A percentile compares a stretch with the other conserved stretches of the same genome.
Evolutionary conservation across 805 yeast species (phyloP).

Genomic region (Torulaspora maleeae): DNA sequence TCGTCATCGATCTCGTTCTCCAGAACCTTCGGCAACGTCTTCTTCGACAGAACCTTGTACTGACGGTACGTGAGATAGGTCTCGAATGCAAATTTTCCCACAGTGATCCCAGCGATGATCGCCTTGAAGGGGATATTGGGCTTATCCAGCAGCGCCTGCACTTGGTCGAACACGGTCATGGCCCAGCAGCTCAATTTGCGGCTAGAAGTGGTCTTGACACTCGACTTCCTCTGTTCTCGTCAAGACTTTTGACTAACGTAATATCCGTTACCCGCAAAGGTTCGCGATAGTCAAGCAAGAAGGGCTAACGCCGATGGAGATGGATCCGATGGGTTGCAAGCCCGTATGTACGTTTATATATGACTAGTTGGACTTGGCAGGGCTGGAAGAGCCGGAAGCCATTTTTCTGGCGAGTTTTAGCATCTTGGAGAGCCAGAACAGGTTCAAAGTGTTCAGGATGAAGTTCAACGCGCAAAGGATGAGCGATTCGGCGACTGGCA

Average conservation of each 20-base stretch:
- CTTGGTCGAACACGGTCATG: slow-evolving; percentile 16
- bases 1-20: slow-evolving; percentile 63
- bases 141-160: slow-evolving; percentile 54
- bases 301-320: background rate
- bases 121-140: slow-evolving; percentile 77
- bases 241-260: background rate
- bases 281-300: background rate
- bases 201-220: background rate
- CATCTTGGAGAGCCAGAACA: slow-evolving; percentile 90
- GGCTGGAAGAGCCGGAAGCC: slow-evolving; percentile 22
- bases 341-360: background rate
- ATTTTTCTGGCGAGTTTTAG: slow-evolving; percentile 61
- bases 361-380: slow-evolving; percentile 11
- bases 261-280: background rate
- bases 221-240: background rate
- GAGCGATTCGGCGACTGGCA: slow-evolving; percentile 46
- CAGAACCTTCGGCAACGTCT: slow-evolving; percentile 63
- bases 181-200: background rate
- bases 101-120: slow-evolving; percentile 66
- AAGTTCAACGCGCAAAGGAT: slow-evolving; percentile 54
- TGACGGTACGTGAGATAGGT: slow-evolving; percentile 73
- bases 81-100: slow-evolving; percentile 72
- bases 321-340: background rate
- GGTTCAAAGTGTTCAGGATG: slow-evolving; percentile 61
- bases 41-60: slow-evolving; percentile 52